Evolutionary conservation across 345 rosid genomes (phyloP), one percentile per base, ranked within the genome.

Genomic region (Populus simonii): DNA sequence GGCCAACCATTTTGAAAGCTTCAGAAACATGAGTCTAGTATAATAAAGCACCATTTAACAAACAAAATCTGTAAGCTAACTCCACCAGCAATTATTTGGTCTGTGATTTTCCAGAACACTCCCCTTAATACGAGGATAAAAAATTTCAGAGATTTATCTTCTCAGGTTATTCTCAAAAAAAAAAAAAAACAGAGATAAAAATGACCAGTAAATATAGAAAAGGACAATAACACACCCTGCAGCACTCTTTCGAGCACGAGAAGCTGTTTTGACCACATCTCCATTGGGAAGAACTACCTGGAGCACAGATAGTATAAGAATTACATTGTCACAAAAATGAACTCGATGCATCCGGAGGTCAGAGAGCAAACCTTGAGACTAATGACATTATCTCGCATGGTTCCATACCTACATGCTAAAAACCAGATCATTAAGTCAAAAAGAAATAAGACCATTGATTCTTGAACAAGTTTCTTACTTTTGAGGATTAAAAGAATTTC

Each of bases 241-340:
- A 84, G 98, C 87, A 88, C 99, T 93, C 85, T 95, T 95, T 84
- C 97, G 89, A 78, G 98, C 99, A 81, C 97, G 94, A 65, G 99
- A 95, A 83, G 98, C 97, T 81, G 99, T 93, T 90, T 93, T 95
- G 61, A 95, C 93, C 76, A 95, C 83, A 86, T 89, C 92, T 83
- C 99, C 99, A 87, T 89, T 86, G 61, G 96, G 89, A 87, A 92
- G 97, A 84, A 90, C 96, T 36, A 91, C 94, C 99, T 92, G 90
- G 47, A 71, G 80, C 70, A 79, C 70, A 71, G 61, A 75, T n/a
- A 62, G 41, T 29, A 66, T 88, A 57, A 86, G 85, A 74, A 75
- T 77, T 53, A 59, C 6, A 75, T 63, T 75, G 76, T 36, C 72
- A 72, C 25, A 68, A 7, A 53, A 76, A 43, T 59, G 66, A 67